Percentiles rank a stretch among this genome's conserved stretches.
Conservation (phyloP, 139 green algal species). For the Chlamydomonas sp. region DNA sequence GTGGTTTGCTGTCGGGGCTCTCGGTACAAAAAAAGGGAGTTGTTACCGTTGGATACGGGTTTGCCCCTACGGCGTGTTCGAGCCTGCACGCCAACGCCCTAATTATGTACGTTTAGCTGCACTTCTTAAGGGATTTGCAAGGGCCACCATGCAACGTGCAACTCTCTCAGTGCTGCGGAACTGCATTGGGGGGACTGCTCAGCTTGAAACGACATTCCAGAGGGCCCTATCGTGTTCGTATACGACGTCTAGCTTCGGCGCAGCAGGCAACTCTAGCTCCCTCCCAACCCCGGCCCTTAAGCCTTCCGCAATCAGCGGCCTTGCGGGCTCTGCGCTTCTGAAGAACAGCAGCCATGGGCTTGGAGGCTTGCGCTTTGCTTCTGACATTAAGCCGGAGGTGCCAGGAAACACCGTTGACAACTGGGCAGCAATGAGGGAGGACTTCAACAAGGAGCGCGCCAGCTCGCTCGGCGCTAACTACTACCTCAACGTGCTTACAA, state of each 20-base stretch:
- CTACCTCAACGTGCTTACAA: constrained; percentile 14
- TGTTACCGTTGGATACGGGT: not conserved
- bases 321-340: not conserved
- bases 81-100: no score
- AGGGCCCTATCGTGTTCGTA: not conserved
- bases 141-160: constrained; percentile 20
- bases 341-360: not conserved
- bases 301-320: not conserved
- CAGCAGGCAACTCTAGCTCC: not conserved
- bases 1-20: not conserved
- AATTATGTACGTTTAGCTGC: no score
- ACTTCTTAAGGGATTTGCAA: not conserved
- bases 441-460: constrained; percentile 19
- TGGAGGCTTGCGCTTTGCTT: constrained; percentile 1
- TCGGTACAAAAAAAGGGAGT: not conserved
- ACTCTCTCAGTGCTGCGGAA: constrained; percentile 16
- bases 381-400: constrained; percentile 33
- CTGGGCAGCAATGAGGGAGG: constrained; percentile 4
- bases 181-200: not conserved
- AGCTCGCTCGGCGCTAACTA: constrained; percentile 33
- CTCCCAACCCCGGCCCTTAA: constrained; percentile 1
- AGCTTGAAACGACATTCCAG: constrained; percentile 18
- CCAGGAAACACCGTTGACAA: constrained; percentile 28
- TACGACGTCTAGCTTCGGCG: not conserved
- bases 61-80: no score